Evolutionary conservation across 345 rosid species (phyloP).

Genomic region (Euphorbia pulcherrima): DNA sequence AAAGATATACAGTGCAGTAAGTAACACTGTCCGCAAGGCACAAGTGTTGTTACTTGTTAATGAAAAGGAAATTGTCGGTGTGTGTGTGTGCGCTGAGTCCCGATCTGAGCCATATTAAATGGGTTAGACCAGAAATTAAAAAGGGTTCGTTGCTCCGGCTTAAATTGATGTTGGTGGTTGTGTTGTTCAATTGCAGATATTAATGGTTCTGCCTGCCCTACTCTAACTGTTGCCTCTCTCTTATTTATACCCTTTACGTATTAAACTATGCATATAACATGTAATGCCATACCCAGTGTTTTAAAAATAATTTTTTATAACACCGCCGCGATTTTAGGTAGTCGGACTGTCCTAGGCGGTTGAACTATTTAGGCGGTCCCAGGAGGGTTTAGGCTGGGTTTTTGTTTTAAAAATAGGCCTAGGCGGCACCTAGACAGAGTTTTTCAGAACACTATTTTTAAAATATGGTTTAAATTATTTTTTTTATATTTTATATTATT

Average conservation of each 20-base stretch:
- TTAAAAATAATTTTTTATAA: too few relatives aligned
- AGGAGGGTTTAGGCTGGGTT: too few relatives aligned
- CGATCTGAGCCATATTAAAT: conserved; percentile 5
- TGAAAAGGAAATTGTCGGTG: conserved; percentile 15
- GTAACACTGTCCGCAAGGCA: not conserved
- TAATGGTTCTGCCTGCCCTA: conserved; percentile 18
- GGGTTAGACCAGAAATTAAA: not conserved
- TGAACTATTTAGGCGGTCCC: too few relatives aligned
- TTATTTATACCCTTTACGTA: too few relatives aligned
- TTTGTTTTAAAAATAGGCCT: too few relatives aligned
- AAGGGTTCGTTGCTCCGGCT: not conserved
- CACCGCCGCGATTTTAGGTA: too few relatives aligned
- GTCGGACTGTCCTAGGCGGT: too few relatives aligned
- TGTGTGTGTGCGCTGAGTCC: not conserved
- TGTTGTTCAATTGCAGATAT: conserved; percentile 9
- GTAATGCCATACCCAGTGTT: not conserved
- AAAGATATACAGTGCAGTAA: conserved; percentile 3
- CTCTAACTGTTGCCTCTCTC: not conserved
- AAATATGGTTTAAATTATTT: too few relatives aligned
- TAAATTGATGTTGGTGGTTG: conserved; percentile 29
- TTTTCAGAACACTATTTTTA: too few relatives aligned
- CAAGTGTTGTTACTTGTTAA: not conserved
- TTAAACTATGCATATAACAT: not conserved
- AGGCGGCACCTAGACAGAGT: too few relatives aligned
- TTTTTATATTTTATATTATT: too few relatives aligned